Conservation (phyloP, 257 asterid species). For the Vinca minor region DNA sequence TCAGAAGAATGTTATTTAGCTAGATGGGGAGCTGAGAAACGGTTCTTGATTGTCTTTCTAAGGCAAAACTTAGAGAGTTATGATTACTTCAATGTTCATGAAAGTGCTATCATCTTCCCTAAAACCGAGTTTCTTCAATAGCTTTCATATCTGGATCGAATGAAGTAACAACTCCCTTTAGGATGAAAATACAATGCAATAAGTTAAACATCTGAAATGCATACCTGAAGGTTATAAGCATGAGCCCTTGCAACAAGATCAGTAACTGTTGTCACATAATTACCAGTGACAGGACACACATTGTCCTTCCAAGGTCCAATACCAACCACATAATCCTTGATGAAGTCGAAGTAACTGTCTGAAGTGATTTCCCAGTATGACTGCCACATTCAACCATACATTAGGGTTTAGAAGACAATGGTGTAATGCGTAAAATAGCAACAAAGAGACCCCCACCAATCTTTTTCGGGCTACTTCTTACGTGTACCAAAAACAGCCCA, state of each 20-base stretch:
- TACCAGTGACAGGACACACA: constrained; percentile 35
- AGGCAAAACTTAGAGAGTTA: too few species aligned
- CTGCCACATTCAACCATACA: constrained; percentile 29
- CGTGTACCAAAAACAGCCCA: too few species aligned
- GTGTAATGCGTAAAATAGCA: background rate
- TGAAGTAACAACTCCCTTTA: background rate
- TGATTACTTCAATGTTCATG: background rate
- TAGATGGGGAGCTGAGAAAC: background rate
- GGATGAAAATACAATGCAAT: background rate
- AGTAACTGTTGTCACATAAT: constrained; percentile 51
- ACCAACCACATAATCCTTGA: constrained; percentile 80
- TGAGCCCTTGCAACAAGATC: constrained; percentile 93
- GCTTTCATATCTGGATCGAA: background rate
- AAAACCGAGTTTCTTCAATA: background rate
- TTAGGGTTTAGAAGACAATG: background rate
- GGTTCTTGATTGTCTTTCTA: too few species aligned
- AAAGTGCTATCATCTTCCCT: background rate
- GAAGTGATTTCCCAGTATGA: constrained; percentile 84
- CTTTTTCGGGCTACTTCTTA: background rate
- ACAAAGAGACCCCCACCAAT: background rate
- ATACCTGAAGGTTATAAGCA: constrained; percentile 83
- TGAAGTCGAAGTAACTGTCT: constrained; percentile 67
- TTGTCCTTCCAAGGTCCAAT: constrained; percentile 97
- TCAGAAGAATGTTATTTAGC: background rate
- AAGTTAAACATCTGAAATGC: background rate